Evolutionary conservation across 495 filamentous ascomycete species (phyloP), one percentile per base, ranked within the genome.

Genomic region (Podospora conica): DNA sequence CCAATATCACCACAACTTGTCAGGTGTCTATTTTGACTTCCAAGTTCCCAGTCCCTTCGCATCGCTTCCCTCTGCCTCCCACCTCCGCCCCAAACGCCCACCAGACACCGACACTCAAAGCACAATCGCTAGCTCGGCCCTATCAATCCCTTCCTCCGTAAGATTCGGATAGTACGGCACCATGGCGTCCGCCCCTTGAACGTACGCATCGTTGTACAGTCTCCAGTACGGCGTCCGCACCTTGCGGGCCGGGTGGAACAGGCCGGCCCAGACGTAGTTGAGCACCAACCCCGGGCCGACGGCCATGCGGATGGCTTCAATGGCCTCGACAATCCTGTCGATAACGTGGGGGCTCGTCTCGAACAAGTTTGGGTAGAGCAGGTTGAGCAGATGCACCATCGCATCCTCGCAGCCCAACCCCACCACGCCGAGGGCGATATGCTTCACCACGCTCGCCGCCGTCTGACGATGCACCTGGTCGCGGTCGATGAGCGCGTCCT

Each of bases 381-480:
- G 82, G 76, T 98, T 98, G 64, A 99, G 88, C 11, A 99, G 85
- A 81, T 99, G 96, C 57, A 98, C 81, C 93, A 98, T 97, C 25
- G 95, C 95, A 76, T 99, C 96, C 78, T 99, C 96, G 76, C 92
- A 96, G n/a, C 95, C 96, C 22, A 99, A 82, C 28, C 96, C 96
- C 59, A 97, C 94, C 21, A 97, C 92, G 54, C 96, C 96, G 3
- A 98, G 86, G 2, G 96, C 96, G 61, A 99, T 89, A 70, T 99
- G 96, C 80, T 98, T 97, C 77, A 98, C 94, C 3, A 98, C 96
- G 4, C 87, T 90, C 31, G 95, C 95, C 3, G 96, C 95, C 1
- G 96, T 98, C 75, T 99, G 96, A 20, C 96, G 88, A 78, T 99
- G 96, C 7, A 99, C 96, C 79, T 99, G 96, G 76, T 99, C 96